Evolutionary conservation across 75 land plant species (phyloP), one percentile per base, ranked within the genome.

Genomic region (Pinus taeda): DNA sequence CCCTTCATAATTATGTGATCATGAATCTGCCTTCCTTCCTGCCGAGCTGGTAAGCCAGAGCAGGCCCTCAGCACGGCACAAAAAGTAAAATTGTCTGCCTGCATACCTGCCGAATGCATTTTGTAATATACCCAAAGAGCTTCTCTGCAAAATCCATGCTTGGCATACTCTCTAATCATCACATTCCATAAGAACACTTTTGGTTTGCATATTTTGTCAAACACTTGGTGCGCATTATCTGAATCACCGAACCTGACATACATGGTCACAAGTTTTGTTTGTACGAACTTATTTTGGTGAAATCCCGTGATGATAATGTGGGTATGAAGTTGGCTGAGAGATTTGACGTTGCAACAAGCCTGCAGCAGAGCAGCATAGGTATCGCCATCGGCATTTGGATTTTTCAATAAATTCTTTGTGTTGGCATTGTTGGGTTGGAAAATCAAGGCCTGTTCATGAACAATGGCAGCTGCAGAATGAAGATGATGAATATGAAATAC

Each of bases 11-110:
- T 57, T 22, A 79, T 75, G 70, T 66, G 71, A 18, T 76, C 76
- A 76, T 88, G 90, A 59, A 81, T 20, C 61, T 76, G 83, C 79
- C 62, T 83, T 24, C 85, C 88, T n/a, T 73, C 55, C n/a, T 64
- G 57, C 17, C 81, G 11, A 59, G 18, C 78, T 15, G 42, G 21
- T 58, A 77, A 59, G 0, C 62, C 74, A 1, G 75, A 57, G 62
- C 82, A 79, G 21, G 83, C 82, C 74, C 83, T 87, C 36, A 90
- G 62, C 73, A 88, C 77, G 21, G 82, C 80, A 13, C 81, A 59
- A 21, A 87, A 90, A 0, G 92, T 90, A 77, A 88, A 85, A 61
- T 87, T 73, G 20, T 85, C 72, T 4, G 90, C 86, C 15, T 73
- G 30, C 42, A 74, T 11, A 9, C 78, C 75, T 4, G 56, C 57